Conservation (phyloP, 2,329 filamentous ascomycete species). For the Nemania bipapillata region DNA sequence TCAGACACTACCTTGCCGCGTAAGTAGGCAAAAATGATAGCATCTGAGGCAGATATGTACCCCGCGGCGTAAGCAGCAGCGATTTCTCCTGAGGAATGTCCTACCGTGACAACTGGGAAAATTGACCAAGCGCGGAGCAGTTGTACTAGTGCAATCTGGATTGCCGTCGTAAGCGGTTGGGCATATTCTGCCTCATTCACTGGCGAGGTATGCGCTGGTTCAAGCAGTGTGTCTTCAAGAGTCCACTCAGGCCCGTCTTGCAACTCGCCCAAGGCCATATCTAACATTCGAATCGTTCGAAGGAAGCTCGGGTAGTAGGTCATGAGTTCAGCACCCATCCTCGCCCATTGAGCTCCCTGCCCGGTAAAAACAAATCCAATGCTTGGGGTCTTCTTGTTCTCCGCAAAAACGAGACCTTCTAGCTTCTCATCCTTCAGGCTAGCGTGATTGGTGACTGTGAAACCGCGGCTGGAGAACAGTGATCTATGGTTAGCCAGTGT, state of each 20-base stretch:
- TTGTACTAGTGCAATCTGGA: constrained; percentile 42
- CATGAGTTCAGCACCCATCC: constrained; percentile 51
- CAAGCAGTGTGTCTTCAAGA: constrained; percentile 23
- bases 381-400: background rate
- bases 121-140: constrained; percentile 36
- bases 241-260: constrained; percentile 25
- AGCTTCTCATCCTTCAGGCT: background rate
- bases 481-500: constrained; percentile 34
- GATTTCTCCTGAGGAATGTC: constrained; percentile 54
- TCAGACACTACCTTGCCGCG: constrained; percentile 23
- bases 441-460: background rate
- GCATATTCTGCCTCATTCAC: constrained; percentile 23
- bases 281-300: constrained; percentile 31
- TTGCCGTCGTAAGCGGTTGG: constrained; percentile 41
- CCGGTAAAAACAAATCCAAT: constrained; percentile 44
- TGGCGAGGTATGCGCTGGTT: background rate
- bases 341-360: constrained; percentile 50
- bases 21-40: constrained; percentile 40
- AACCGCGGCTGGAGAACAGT: constrained; percentile 11
- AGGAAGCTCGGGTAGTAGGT: constrained; percentile 31
- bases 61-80: constrained; percentile 57
- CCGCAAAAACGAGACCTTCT: background rate
- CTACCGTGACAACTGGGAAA: constrained; percentile 20
- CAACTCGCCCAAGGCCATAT: constrained; percentile 8
- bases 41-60: constrained; percentile 26